phyloP scores from a whole-genome alignment of 305 asterid species.

The Ilex paraguariensis region DNA sequence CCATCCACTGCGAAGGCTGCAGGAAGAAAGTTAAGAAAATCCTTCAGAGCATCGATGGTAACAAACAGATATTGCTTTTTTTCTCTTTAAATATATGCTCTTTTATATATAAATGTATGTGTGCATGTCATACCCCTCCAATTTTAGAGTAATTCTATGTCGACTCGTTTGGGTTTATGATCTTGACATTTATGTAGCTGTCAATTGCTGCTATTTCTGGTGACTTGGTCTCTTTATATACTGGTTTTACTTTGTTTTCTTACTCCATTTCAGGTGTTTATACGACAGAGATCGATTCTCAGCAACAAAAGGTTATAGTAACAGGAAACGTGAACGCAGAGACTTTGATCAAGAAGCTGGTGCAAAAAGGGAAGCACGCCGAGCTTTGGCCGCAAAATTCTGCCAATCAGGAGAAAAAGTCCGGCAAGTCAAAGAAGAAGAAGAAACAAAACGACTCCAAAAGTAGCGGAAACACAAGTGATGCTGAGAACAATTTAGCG shows the following conservation, averaged over 20 bases:
- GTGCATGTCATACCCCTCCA: background rate
- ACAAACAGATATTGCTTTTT: background rate
- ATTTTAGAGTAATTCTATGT: too few species aligned
- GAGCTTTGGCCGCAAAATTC: conserved; percentile 2
- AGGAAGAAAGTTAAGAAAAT: conserved; percentile 63
- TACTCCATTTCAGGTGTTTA: conserved; percentile 2
- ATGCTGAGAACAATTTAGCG: too few species aligned
- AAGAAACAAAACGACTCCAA: background rate
- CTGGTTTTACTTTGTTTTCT: too few species aligned
- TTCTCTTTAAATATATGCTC: background rate
- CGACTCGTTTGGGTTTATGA: too few species aligned
- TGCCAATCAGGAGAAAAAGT: background rate
- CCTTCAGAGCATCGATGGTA: conserved; percentile 59
- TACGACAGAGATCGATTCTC: conserved; percentile 1
- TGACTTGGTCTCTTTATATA: background rate
- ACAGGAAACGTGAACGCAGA: background rate
- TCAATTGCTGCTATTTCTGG: background rate
- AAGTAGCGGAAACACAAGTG: background rate
- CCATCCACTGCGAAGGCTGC: conserved; percentile 70
- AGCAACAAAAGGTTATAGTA: conserved; percentile 4
- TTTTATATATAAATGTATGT: background rate
- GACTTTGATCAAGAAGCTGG: conserved; percentile 3
- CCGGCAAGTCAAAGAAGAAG: background rate
- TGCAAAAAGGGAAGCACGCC: conserved; percentile 1
- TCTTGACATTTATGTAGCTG: too few species aligned